Evolutionary conservation across 2,329 filamentous ascomycete species (phyloP).

Genomic region (Aspergillus flavus): DNA sequence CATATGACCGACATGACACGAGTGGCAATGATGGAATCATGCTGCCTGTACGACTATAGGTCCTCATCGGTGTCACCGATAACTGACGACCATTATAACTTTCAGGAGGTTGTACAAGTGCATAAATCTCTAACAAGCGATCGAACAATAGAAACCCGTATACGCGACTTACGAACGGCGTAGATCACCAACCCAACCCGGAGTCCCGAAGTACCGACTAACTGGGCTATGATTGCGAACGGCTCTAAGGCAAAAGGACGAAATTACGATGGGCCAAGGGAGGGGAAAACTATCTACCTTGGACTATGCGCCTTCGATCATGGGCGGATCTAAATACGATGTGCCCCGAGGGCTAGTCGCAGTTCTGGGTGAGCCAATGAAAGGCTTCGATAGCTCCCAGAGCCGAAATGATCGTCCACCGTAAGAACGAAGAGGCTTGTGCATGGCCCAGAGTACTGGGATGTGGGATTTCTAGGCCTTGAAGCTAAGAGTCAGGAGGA

Average conservation of each 20-base stretch:
- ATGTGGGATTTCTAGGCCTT: constrained; percentile 8
- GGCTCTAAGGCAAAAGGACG: neutral
- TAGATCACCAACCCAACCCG: neutral
- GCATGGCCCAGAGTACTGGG: constrained; percentile 18
- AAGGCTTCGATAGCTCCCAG: constrained; percentile 4
- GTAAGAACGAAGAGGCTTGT: constrained; percentile 16
- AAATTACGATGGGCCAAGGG: constrained; percentile 15
- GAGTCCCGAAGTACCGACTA: constrained; percentile 11
- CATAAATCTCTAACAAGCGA: neutral
- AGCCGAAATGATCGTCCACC: constrained; percentile 12
- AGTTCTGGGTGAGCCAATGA: constrained; percentile 13
- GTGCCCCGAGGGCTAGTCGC: constrained; percentile 19
- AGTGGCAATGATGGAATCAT: constrained; percentile 1
- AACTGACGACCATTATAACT: neutral
- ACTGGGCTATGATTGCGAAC: constrained; percentile 13
- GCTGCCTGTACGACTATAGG: neutral
- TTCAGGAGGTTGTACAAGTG: neutral
- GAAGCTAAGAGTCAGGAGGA: neutral
- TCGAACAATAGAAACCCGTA: neutral
- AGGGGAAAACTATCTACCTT: neutral
- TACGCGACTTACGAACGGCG: neutral
- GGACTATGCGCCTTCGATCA: constrained; percentile 9
- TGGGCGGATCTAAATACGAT: constrained; percentile 18
- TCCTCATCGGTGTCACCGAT: neutral
- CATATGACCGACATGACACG: neutral